These are phyloP conservation scores for Malassezia cuniculi DNA, from an alignment of 1,284 basidiomycete species.

Conservation along the genomic window DNA sequence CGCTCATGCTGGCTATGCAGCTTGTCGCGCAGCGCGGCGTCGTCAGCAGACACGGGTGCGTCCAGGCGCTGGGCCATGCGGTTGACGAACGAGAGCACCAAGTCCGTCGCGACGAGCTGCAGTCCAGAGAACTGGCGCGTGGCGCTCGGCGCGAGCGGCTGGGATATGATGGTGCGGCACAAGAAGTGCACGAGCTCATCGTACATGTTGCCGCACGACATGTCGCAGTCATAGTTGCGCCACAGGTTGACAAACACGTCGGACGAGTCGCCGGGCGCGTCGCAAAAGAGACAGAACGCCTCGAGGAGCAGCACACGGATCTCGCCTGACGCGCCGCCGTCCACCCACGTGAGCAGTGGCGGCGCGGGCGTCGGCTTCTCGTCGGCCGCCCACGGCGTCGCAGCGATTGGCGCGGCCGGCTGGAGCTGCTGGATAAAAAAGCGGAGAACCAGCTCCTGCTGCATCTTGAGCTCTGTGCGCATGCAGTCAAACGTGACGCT, in stretches of 20 bases:
- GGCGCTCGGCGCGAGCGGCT: conserved; percentile 3
- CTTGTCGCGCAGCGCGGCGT: conserved; percentile 43
- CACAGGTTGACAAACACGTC: conserved; percentile 92
- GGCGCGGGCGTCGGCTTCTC: not conserved
- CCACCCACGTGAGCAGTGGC: conserved; percentile 4
- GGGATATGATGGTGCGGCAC: conserved; percentile 46
- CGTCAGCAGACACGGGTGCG: conserved; percentile 4
- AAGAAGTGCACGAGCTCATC: conserved; percentile 81
- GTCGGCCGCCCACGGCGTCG: conserved; percentile 43
- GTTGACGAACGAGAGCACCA: conserved; percentile 72
- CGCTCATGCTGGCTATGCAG: conserved; percentile 60
- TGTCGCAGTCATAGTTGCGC: conserved; percentile 91
- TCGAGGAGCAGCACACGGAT: conserved; percentile 81
- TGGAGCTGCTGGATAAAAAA: conserved; percentile 81
- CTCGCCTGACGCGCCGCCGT: conserved; percentile 51
- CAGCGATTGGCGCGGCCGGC: conserved; percentile 32
- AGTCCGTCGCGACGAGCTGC: conserved; percentile 78
- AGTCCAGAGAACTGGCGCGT: conserved; percentile 48
- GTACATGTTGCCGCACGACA: conserved; percentile 90
- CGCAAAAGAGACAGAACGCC: conserved; percentile 60
- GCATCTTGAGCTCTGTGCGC: conserved; percentile 77
- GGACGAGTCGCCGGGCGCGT: conserved; percentile 41
- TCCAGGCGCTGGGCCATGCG: conserved; percentile 72
- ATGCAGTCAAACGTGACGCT: conserved; percentile 78
- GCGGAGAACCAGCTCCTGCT: conserved; percentile 85